Evolutionary conservation across 2,329 filamentous ascomycete genomes (phyloP).

Genomic region (Scorias spongiosa): DNA sequence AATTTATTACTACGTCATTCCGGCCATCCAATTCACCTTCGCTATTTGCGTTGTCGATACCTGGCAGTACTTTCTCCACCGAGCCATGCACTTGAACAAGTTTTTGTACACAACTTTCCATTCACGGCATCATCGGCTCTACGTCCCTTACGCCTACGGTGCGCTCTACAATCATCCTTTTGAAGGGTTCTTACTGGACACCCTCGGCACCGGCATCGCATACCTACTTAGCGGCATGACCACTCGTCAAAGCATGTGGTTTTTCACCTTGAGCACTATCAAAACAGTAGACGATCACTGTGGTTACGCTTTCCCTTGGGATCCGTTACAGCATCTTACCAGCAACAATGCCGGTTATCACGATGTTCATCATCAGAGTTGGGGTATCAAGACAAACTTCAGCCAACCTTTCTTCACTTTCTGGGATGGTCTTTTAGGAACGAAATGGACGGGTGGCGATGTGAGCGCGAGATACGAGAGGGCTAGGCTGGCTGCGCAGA

Average conservation of each 20-base stretch:
- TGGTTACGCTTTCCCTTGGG: conserved; percentile 89
- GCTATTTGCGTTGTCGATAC: conserved; percentile 73
- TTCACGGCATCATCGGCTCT: conserved; percentile 87
- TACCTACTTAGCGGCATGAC: conserved; percentile 74
- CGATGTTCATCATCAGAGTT: conserved; percentile 96
- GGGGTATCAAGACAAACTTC: conserved; percentile 93
- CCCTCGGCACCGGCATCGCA: conserved; percentile 66
- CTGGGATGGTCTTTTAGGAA: conserved; percentile 74
- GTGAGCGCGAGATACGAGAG: conserved; percentile 44
- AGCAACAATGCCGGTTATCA: conserved; percentile 95
- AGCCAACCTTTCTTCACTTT: conserved; percentile 82
- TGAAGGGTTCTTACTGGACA: conserved; percentile 88
- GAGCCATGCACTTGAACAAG: conserved; percentile 92
- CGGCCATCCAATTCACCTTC: conserved; percentile 58
- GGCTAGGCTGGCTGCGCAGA: conserved; percentile 39
- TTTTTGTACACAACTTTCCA: conserved; percentile 93
- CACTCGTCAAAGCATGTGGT: conserved; percentile 72
- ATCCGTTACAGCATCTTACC: conserved; percentile 80
- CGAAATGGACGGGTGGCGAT: conserved; percentile 63
- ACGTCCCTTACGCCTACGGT: conserved; percentile 94
- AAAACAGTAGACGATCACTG: conserved; percentile 98
- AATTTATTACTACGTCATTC: conserved; percentile 67
- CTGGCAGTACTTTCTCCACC: conserved; percentile 97
- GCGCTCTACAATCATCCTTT: conserved; percentile 94
- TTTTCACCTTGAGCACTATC: conserved; percentile 77